A percentile compares a stretch with the other conserved stretches of the same genome.
Evolutionary conservation across 331 rosid genomes (phyloP).

Genomic region (Erythrophleum ivorense): DNA sequence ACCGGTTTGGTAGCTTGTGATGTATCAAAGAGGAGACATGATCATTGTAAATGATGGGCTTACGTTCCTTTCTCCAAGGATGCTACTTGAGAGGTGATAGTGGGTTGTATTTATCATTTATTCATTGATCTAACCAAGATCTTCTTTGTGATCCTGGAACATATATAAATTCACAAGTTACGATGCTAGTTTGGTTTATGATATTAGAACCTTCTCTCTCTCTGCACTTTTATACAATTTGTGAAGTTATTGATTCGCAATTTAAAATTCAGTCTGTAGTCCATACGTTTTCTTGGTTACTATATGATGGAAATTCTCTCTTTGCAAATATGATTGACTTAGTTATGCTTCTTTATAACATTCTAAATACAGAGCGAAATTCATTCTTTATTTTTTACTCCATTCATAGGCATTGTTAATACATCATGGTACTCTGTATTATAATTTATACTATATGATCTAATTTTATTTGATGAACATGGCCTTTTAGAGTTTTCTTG

Average conservation of each 20-base stretch:
- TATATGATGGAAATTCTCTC: constrained; percentile 5
- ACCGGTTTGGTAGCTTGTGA: constrained; percentile 37
- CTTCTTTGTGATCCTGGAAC: constrained; percentile 44
- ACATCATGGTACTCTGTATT: background rate
- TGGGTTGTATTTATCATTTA: constrained; percentile 36
- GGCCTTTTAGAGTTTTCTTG: background rate
- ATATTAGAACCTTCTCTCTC: constrained; percentile 29
- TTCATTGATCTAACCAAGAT: constrained; percentile 47
- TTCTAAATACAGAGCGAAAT: background rate
- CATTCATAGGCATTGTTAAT: constrained; percentile 8
- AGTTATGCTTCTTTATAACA: constrained; percentile 4
- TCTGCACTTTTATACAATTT: constrained; percentile 30
- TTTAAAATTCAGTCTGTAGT: constrained; percentile 10
- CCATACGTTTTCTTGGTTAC: constrained; percentile 17
- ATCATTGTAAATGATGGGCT: constrained; percentile 40
- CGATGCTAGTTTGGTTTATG: constrained; percentile 41
- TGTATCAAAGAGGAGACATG: constrained; percentile 40
- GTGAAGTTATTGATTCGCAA: constrained; percentile 14
- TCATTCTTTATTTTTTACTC: constrained; percentile 1
- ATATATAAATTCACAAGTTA: constrained; percentile 28
- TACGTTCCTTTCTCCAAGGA: constrained; percentile 48
- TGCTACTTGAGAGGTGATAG: constrained; percentile 33
- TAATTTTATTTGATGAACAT: background rate
- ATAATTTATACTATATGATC: background rate
- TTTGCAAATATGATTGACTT: constrained; percentile 26